Evolutionary conservation across 1,284 basidiomycete species (phyloP).

Genomic region (Abortiporus biennis): DNA sequence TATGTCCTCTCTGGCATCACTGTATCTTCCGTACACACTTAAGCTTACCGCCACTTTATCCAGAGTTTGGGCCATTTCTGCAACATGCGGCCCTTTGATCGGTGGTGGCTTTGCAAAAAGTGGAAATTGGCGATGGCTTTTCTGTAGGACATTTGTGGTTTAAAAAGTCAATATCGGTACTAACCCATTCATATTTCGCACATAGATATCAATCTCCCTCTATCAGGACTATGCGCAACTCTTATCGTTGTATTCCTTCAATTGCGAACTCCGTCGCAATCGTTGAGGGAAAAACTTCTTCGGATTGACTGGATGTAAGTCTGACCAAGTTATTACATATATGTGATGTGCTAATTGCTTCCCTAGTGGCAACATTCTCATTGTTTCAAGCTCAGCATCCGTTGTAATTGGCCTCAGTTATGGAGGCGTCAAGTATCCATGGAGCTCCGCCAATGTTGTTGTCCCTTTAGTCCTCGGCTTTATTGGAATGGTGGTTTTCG

Average conservation of each 20-base stretch:
- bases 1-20: too few relatives aligned
- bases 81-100: conserved; percentile 5
- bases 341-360: background rate
- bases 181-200: background rate
- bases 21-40: conserved; percentile 25
- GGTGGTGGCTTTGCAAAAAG: conserved; percentile 16
- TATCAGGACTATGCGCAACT: conserved; percentile 26
- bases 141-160: conserved; percentile 17
- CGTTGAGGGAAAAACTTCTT: conserved; percentile 9
- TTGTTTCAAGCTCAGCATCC: conserved; percentile 11
- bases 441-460: conserved; percentile 14
- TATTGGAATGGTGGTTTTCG: conserved; percentile 11
- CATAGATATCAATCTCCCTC: conserved; percentile 30
- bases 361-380: conserved; percentile 13
- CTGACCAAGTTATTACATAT: background rate
- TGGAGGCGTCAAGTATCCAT: conserved; percentile 13
- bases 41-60: conserved; percentile 24
- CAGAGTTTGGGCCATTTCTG: conserved; percentile 3
- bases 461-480: conserved; percentile 13
- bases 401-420: conserved; percentile 12
- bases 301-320: conserved; percentile 14
- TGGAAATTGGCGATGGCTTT: conserved; percentile 23
- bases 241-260: conserved; percentile 18
- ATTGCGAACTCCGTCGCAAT: conserved; percentile 7
- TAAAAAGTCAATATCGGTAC: background rate